These are phyloP conservation scores for Thielaviopsis populi DNA, from an alignment of 2,329 filamentous ascomycete genomes.

Conservation along the genomic window DNA sequence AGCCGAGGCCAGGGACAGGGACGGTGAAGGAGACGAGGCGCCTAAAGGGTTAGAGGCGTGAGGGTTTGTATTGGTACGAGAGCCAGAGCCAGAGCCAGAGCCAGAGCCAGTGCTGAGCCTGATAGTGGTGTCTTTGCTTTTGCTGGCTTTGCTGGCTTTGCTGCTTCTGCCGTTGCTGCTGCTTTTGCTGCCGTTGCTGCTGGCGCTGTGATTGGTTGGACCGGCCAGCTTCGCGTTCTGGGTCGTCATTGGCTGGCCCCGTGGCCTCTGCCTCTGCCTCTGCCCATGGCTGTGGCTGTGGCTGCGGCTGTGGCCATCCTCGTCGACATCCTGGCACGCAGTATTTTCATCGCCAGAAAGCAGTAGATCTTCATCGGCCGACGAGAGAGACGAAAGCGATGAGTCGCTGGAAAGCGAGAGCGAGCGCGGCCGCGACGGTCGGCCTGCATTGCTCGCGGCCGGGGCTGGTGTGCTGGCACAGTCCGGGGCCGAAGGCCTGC, in stretches of 20 bases:
- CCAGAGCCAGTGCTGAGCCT: slow-evolving; percentile 5
- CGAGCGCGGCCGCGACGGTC: not conserved
- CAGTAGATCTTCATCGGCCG: slow-evolving; percentile 10
- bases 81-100: not conserved
- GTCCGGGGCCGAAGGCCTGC: not conserved
- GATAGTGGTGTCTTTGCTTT: slow-evolving; percentile 6
- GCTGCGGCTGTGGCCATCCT: not conserved
- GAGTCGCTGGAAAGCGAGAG: slow-evolving; percentile 15
- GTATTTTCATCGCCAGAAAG: slow-evolving; percentile 11
- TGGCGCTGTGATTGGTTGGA: slow-evolving; percentile 12
- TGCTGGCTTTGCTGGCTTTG: not conserved
- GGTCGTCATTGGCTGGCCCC: slow-evolving; percentile 13
- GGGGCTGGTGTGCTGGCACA: not conserved
- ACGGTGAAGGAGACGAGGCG: not conserved
- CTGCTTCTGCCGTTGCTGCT: slow-evolving; percentile 4
- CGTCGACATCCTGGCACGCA: not conserved
- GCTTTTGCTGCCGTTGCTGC: slow-evolving; percentile 8
- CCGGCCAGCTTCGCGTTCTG: slow-evolving; percentile 3
- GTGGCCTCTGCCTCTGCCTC: not conserved
- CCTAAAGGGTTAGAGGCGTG: not conserved
- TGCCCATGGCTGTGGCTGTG: no score
- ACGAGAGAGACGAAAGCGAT: slow-evolving; percentile 15
- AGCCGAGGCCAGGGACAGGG: not conserved
- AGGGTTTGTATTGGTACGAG: not conserved
- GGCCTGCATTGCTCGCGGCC: no score